A percentile compares a stretch with the other conserved stretches of the same genome.
phyloP scores from a whole-genome alignment of 129 eudicot species.

The Rutidosis leptorrhynchoides region DNA sequence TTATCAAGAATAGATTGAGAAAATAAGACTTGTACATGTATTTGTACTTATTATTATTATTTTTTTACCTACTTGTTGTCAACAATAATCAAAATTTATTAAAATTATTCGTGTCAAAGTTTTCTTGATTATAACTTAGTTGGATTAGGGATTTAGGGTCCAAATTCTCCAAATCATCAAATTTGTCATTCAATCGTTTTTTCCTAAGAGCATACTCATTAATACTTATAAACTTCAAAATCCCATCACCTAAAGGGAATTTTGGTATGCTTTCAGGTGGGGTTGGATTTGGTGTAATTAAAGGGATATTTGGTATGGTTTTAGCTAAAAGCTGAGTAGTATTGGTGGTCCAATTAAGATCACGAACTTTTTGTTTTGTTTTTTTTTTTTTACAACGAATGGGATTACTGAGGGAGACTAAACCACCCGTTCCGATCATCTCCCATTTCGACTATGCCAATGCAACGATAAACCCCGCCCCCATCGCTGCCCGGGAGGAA shows the following conservation, averaged over 20 bases:
- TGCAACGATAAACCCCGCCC: no score
- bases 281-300: slow-evolving; percentile 40
- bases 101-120: no score
- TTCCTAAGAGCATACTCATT: slow-evolving; percentile 81
- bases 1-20: not conserved
- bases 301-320: slow-evolving; percentile 29
- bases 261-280: slow-evolving; percentile 58
- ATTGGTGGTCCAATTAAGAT: slow-evolving; percentile 24
- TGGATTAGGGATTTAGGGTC: slow-evolving; percentile 73
- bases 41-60: no score
- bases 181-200: slow-evolving; percentile 62
- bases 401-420: no score
- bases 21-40: no score
- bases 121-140: slow-evolving; percentile 54
- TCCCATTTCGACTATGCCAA: no score
- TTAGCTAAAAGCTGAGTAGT: slow-evolving; percentile 25
- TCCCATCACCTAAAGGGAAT: slow-evolving; percentile 50
- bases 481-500: no score
- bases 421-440: no score
- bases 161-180: slow-evolving; percentile 48
- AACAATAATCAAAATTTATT: no score
- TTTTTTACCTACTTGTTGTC: no score
- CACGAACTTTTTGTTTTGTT: slow-evolving; percentile 31
- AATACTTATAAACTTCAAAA: no score
- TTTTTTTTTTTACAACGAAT: no score